A percentile compares a stretch with the other conserved stretches of the same genome.
Conservation (phyloP, 75 land plant species). For the Cryptomeria japonica region DNA sequence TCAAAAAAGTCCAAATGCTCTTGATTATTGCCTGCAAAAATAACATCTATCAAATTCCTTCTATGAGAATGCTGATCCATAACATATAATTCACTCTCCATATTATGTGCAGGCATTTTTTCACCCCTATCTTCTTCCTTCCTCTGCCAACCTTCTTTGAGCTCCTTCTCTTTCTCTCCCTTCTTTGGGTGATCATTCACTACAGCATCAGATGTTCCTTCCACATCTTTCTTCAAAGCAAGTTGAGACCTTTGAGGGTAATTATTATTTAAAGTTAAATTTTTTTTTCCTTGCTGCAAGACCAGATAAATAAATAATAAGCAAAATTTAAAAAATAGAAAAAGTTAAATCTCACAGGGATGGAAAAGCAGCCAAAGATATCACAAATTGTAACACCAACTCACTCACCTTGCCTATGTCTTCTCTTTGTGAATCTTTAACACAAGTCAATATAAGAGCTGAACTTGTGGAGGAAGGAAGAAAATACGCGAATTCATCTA, state of each 20-base stretch:
- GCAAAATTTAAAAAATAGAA: too few species aligned
- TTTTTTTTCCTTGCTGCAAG: constrained; percentile 46
- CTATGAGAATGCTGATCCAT: constrained; percentile 47
- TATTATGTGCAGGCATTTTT: constrained; percentile 47
- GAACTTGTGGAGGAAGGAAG: constrained; percentile 65
- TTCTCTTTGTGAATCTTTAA: constrained; percentile 28
- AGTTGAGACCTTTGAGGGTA: constrained; percentile 28
- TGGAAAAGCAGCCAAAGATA: too few species aligned
- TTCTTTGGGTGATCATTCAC: constrained; percentile 67
- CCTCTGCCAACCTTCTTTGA: constrained; percentile 39
- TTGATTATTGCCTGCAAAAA: constrained; percentile 31
- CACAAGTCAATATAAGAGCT: constrained; percentile 10
- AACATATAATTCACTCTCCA: constrained; percentile 41
- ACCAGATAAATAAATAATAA: constrained; percentile 6
- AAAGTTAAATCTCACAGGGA: not conserved
- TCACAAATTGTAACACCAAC: too few species aligned
- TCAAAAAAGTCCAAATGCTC: constrained; percentile 65
- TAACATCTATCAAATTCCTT: constrained; percentile 36
- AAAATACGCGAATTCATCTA: constrained; percentile 82
- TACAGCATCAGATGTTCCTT: constrained; percentile 28
- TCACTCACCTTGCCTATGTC: constrained; percentile 10
- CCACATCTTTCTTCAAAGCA: constrained; percentile 25
- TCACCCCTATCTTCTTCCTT: constrained; percentile 52
- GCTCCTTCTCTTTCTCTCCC: constrained; percentile 63
- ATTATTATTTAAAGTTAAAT: constrained; percentile 40